Base-by-base conservation (phyloP, 441 rosid genomes). In the Brassica balearica region DNA sequence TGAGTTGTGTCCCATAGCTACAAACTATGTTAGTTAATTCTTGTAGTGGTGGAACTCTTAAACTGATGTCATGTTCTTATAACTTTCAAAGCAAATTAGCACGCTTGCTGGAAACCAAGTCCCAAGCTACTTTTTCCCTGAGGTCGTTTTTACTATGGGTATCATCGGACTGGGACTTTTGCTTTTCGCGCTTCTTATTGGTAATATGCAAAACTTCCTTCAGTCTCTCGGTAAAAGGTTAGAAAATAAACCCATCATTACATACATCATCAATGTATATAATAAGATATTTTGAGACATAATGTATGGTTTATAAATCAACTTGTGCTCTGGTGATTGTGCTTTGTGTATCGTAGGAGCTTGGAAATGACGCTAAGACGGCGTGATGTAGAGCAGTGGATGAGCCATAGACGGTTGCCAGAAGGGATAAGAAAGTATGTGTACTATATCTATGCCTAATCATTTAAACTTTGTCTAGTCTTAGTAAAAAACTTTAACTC, bases 51-150 rank as follows among this genome's bases (percentile, higher is more conserved):
- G 53, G 53, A 46, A 46, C 14, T 12, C 6, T 46, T 46, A 46
- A 46, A 46, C 14, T 46, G 14, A 46, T 12, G 53, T 46, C 58
- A 51, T 19, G 62, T 19, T 56, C 62, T 19, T 19, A 58, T 20
- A 41, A 20, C n/a, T 20, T 59, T 20, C 63, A 59, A 58, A 59
- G 63, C 63, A 59, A 59, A 59, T 59, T 2, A 59, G 63, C 29
- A 59, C 63, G 29, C 63, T 58, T 58, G 62, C 62, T 58, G 62
- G 62, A 58, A 58, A 58, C 62, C 62, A 19, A 58, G 62, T 58
- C 27, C 62, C 62, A 20, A 58, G 62, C 62, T 58, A 58, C 62
- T 53, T 15, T 15, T 53, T 53, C 20, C 3, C 7, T 53, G 22
- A 53, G 59, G 22, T 53, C 22, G 17, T 15, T 1, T 53, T 53